Conservation (phyloP, 2,329 filamentous ascomycete genomes). For the Fusarium miscanthi region DNA sequence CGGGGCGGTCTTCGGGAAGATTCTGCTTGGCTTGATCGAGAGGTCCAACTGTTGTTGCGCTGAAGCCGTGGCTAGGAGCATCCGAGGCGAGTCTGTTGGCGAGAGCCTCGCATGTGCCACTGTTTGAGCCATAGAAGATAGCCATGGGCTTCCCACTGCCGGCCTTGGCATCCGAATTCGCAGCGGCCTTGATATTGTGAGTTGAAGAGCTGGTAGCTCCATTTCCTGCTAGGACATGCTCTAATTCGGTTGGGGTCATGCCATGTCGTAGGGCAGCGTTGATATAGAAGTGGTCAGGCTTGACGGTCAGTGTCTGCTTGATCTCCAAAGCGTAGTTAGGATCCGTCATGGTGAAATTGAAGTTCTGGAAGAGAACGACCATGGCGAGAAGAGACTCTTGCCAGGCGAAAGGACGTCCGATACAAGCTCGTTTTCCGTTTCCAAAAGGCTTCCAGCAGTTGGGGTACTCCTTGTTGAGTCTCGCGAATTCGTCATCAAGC, state of each 20-base stretch:
- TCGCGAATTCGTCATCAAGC: conserved; percentile 74
- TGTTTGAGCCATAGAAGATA: conserved; percentile 80
- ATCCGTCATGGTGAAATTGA: conserved; percentile 71
- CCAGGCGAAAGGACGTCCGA: conserved; percentile 79
- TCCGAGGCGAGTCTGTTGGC: conserved; percentile 70
- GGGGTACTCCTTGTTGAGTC: conserved; percentile 68
- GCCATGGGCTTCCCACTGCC: conserved; percentile 60
- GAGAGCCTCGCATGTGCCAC: conserved; percentile 79
- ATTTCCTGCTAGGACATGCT: conserved; percentile 54
- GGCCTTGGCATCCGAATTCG: neutral
- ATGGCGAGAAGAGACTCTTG: conserved; percentile 74
- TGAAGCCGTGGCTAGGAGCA: conserved; percentile 69
- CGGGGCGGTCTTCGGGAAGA: conserved; percentile 68
- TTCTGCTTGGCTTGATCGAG: conserved; percentile 72
- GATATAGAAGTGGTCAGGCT: conserved; percentile 73
- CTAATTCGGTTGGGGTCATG: conserved; percentile 59
- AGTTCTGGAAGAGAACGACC: conserved; percentile 75
- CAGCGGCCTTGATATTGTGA: conserved; percentile 7
- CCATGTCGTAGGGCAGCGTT: conserved; percentile 64
- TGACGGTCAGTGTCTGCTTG: conserved; percentile 69
- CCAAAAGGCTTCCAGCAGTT: conserved; percentile 80
- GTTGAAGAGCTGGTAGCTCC: conserved; percentile 5
- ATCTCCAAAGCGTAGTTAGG: conserved; percentile 67
- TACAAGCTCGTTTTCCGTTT: conserved; percentile 76
- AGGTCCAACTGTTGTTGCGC: conserved; percentile 61